phyloP scores from a whole-genome alignment of 108 stramenopile genomes.

The Schizochytrium sp. region DNA sequence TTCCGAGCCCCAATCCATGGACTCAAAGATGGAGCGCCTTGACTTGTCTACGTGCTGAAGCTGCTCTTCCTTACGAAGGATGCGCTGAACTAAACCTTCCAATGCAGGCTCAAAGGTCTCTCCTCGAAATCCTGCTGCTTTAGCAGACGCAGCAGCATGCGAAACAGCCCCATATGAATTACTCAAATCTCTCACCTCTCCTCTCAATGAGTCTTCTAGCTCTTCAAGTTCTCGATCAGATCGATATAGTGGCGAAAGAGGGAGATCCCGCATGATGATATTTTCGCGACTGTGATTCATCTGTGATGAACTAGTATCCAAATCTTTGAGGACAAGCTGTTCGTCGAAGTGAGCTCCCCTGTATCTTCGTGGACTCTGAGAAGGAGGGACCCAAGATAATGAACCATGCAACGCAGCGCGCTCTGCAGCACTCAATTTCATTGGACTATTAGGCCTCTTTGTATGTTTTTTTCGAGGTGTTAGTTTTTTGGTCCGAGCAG shows the following conservation, averaged over 20 bases:
- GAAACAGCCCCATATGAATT: not conserved
- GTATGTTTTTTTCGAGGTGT: too few species aligned
- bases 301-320: too few species aligned
- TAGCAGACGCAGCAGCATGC: conserved; percentile 20
- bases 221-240: conserved; percentile 22
- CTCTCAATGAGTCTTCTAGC: conserved; percentile 1
- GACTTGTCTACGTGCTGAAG: conserved; percentile 21
- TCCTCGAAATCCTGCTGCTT: not conserved
- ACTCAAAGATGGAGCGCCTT: not conserved
- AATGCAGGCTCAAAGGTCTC: conserved; percentile 44
- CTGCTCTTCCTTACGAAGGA: conserved; percentile 14
- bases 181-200: not conserved
- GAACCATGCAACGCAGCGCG: conserved; percentile 46
- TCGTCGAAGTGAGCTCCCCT: too few species aligned
- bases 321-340: too few species aligned
- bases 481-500: not conserved
- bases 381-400: not conserved
- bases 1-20: not conserved
- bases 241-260: not conserved
- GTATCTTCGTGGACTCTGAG: not conserved
- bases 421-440: not conserved
- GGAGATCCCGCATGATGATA: not conserved
- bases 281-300: too few species aligned
- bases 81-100: not conserved
- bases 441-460: not conserved